Conservation (phyloP, 2,329 filamentous ascomycete species). For the Trichophyton simii region DNA sequence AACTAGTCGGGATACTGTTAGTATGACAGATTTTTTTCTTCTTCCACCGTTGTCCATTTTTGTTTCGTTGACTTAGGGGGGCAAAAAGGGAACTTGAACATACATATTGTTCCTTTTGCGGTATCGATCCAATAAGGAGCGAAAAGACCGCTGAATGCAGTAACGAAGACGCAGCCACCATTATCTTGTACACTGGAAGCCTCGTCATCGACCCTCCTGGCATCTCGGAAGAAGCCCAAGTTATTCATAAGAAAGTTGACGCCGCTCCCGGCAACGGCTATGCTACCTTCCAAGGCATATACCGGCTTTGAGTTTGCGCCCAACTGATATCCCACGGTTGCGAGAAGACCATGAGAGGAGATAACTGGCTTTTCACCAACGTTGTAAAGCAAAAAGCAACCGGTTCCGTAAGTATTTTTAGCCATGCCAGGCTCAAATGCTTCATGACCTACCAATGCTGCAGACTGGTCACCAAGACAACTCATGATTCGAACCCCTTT, state of each 20-base stretch:
- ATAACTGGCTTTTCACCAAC: constrained; percentile 75
- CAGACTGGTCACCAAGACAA: constrained; percentile 76
- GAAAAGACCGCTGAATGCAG: constrained; percentile 81
- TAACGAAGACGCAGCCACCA: constrained; percentile 76
- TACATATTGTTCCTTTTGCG: constrained; percentile 63
- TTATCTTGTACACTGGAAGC: constrained; percentile 58
- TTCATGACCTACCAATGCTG: constrained; percentile 73
- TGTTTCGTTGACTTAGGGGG: not conserved
- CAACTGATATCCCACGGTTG: constrained; percentile 81
- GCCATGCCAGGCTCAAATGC: constrained; percentile 70
- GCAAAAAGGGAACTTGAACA: constrained; percentile 1
- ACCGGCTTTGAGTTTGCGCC: constrained; percentile 54
- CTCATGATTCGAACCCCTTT: constrained; percentile 64
- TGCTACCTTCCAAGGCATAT: constrained; percentile 73
- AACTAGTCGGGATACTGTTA: constrained; percentile 33
- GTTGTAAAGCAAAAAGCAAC: constrained; percentile 82
- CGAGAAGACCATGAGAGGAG: constrained; percentile 67
- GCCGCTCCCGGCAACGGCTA: constrained; percentile 69
- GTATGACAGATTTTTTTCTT: not conserved
- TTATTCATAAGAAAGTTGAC: constrained; percentile 64
- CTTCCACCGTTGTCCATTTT: too few relatives aligned
- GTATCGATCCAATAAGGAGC: constrained; percentile 94
- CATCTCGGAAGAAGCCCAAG: constrained; percentile 49
- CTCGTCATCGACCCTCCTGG: constrained; percentile 51
- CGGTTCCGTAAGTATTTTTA: constrained; percentile 86